Evolutionary conservation across 2,329 filamentous ascomycete genomes (phyloP).

Genomic region (Macrophomina phaseolina): DNA sequence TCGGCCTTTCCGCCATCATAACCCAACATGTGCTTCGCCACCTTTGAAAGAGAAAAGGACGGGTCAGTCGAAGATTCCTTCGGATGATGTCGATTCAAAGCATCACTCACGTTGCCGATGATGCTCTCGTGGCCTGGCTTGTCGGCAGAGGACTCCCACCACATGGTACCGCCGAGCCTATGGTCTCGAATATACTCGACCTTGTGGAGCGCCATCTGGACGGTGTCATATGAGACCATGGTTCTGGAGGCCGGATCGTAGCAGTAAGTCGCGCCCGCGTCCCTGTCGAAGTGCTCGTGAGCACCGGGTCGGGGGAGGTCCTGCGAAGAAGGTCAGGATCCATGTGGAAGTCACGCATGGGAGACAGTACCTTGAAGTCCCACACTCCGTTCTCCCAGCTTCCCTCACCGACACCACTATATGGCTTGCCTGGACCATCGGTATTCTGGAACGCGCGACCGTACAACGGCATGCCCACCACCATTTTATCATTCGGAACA

Average conservation of each 20-base stretch:
- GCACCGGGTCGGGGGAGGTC: constrained; percentile 73
- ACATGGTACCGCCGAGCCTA: constrained; percentile 86
- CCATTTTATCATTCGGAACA: constrained; percentile 73
- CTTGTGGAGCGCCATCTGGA: constrained; percentile 71
- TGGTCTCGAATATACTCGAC: constrained; percentile 70
- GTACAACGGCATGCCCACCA: constrained; percentile 91
- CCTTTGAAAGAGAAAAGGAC: constrained; percentile 29
- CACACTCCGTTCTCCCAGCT: constrained; percentile 85
- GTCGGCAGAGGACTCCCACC: constrained; percentile 90
- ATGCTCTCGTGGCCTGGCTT: constrained; percentile 68
- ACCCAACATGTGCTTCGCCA: constrained; percentile 47
- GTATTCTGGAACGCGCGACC: constrained; percentile 84
- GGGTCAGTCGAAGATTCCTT: neutral
- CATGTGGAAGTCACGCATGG: neutral
- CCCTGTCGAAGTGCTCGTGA: constrained; percentile 66
- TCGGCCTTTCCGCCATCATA: constrained; percentile 52
- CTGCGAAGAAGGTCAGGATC: constrained; percentile 33
- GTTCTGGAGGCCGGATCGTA: constrained; percentile 68
- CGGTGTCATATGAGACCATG: constrained; percentile 79
- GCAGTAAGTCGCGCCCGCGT: constrained; percentile 75
- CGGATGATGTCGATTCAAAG: neutral
- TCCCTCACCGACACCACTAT: constrained; percentile 74
- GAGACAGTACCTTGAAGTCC: constrained; percentile 72
- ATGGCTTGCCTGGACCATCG: constrained; percentile 72
- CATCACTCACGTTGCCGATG: constrained; percentile 51